Base-by-base conservation (phyloP, 345 rosid genomes). In the Rubroshorea leprosula region DNA sequence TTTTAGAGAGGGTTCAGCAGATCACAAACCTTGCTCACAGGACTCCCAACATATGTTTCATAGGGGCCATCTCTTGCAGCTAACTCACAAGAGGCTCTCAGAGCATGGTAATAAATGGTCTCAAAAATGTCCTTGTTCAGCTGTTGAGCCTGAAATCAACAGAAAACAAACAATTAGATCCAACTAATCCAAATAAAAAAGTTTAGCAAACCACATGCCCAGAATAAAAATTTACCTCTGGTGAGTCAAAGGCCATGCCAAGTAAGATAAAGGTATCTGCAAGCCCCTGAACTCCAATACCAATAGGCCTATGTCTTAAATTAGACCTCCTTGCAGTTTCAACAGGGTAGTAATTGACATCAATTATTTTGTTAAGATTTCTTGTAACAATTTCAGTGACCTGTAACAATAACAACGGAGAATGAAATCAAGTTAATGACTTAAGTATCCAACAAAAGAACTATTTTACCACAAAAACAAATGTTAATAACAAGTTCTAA, bases 211-310 rank as follows among this genome's bases (percentile, higher is more conserved):
- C 24, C 13, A 18, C 5, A 0, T 1, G 18, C 5, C 16, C n/a
- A 24, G 31, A 51, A 66, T 56, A 16, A 64, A n/a, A 68, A 57
- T 35, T 58, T 71, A 88, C 98, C 92, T 89, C 95, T 1, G 64
- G 79, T 0, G 98, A 89, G 68, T 89, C 98, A 76, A 86, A 89
- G 31, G 95, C 74, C 96, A 86, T 83, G 54, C 96, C 96, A 25
- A 92, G 92, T 49, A 89, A 81, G 58, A 91, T 88, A 68, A 88
- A 88, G 1, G 95, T 73, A 65, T 91, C 95, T 23, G 98, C 98
- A 62, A 92, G 96, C 62, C 98, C 96, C 73, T 92, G 95, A 23
- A 92, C 89, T 39, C 96, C 98, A 65, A 92, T 89, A 43, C 98
- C 96, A 57, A 92, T 80, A 5, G 98, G 98, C 44, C 96, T 92